A percentile compares a stretch with the other conserved stretches of the same genome.
phyloP scores from a whole-genome alignment of 768 basidiomycete species.

The Auriscalpium microsporum region DNA sequence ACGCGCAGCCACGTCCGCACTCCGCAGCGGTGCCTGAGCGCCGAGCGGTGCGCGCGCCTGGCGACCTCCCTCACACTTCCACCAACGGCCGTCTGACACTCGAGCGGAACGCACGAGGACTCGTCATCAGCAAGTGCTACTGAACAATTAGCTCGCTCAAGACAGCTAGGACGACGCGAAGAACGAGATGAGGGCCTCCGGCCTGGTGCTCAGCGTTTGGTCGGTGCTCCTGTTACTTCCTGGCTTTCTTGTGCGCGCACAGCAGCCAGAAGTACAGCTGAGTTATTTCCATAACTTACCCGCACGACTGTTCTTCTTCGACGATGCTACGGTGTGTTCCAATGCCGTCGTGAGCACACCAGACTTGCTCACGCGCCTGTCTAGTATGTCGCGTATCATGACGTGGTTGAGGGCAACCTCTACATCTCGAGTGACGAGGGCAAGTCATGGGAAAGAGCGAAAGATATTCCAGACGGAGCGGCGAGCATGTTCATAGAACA shows the following conservation, averaged over 20 bases:
- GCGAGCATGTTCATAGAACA: conserved; percentile 76
- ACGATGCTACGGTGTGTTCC: conserved; percentile 72
- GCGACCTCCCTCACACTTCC: no score
- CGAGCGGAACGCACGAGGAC: no score
- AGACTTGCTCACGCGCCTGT: background rate
- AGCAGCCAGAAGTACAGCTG: conserved; percentile 20
- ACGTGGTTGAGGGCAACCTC: conserved; percentile 57
- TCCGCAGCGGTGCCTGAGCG: no score
- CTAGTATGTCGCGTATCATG: conserved; percentile 75
- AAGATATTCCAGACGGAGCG: conserved; percentile 47
- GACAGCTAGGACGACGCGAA: no score
- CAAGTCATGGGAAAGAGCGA: conserved; percentile 47
- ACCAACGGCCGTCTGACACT: no score
- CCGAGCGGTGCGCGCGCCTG: no score
- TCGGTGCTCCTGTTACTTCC: conserved; percentile 3
- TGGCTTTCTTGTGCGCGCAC: conserved; percentile 3
- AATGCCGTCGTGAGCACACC: background rate
- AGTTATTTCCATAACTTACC: conserved; percentile 66
- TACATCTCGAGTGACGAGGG: conserved; percentile 86
- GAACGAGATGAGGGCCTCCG: background rate
- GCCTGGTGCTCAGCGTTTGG: background rate
- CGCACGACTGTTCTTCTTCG: conserved; percentile 79
- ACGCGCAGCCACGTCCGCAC: no score
- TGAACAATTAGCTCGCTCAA: no score
- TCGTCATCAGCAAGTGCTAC: no score